Percentiles rank a stretch among this genome's conserved stretches.
These are phyloP conservation scores for Gloeophyllum trabeum DNA, from an alignment of 768 basidiomycete species.

Conservation along the genomic window DNA sequence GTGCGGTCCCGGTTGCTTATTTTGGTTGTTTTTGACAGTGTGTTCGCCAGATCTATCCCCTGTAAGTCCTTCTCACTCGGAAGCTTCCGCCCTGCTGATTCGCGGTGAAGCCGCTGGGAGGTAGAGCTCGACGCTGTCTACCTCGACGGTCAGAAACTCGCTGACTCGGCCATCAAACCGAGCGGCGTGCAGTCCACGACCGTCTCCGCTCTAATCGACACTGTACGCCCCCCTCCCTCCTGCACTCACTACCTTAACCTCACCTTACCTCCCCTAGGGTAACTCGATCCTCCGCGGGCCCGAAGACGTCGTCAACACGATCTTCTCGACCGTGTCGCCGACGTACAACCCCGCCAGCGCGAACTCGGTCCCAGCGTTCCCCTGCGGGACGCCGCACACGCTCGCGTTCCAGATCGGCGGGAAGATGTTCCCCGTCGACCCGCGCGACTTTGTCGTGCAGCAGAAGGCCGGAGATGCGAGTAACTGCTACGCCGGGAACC, in stretches of 20 bases:
- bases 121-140: slow-evolving; percentile 60
- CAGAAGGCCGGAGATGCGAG: slow-evolving; percentile 13
- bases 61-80: slow-evolving; percentile 9
- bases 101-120: slow-evolving; percentile 50
- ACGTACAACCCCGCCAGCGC: background rate
- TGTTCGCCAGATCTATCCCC: slow-evolving; percentile 15
- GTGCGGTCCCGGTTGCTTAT: slow-evolving; percentile 12
- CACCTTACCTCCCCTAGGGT: slow-evolving; percentile 31
- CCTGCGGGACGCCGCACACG: slow-evolving; percentile 50
- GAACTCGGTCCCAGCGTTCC: slow-evolving; percentile 28
- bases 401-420: slow-evolving; percentile 63
- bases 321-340: slow-evolving; percentile 22
- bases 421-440: slow-evolving; percentile 59
- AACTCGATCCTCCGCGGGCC: slow-evolving; percentile 73
- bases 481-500: slow-evolving; percentile 34
- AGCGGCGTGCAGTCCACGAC: slow-evolving; percentile 28
- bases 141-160: slow-evolving; percentile 48
- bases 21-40: background rate
- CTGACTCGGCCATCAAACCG: slow-evolving; percentile 35
- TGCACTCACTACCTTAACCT: background rate
- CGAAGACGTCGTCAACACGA: slow-evolving; percentile 44
- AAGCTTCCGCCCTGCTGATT: slow-evolving; percentile 3
- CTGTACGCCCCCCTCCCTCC: slow-evolving; percentile 28
- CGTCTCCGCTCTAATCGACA: slow-evolving; percentile 61
- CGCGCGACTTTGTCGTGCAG: slow-evolving; percentile 54